Percentiles rank a stretch among this genome's conserved stretches.
Evolutionary conservation across 140 eudicot species (phyloP).

Genomic region (Senecio squalidus): DNA sequence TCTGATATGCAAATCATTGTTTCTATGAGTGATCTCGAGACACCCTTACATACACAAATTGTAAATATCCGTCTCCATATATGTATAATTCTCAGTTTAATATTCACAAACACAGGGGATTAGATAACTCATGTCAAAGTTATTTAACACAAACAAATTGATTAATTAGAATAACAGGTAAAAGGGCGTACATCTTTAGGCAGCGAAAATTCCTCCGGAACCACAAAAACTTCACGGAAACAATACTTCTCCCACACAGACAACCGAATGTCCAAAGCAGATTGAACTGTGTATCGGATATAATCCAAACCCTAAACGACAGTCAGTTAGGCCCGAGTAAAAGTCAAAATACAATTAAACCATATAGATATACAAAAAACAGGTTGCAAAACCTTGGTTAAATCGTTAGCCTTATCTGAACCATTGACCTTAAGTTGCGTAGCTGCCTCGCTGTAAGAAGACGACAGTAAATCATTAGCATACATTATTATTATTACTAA

Average conservation of each 20-base stretch:
- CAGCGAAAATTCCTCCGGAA: slow-evolving; percentile 65
- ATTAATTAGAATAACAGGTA: not conserved
- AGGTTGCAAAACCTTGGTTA: slow-evolving; percentile 36
- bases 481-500: not conserved
- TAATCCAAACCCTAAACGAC: slow-evolving; percentile 50
- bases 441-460: slow-evolving; percentile 50
- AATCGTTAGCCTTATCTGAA: slow-evolving; percentile 48
- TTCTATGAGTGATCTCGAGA: not conserved
- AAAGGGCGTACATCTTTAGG: slow-evolving; percentile 49
- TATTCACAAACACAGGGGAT: not conserved
- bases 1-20: not conserved
- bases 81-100: too few species aligned
- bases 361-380: not conserved
- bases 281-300: slow-evolving; percentile 39
- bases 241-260: slow-evolving; percentile 84
- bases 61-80: not conserved
- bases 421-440: slow-evolving; percentile 50
- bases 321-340: too few species aligned
- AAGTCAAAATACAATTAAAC: not conserved
- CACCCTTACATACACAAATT: not conserved
- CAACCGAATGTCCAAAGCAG: slow-evolving; percentile 47
- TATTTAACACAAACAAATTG: not conserved
- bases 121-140: not conserved
- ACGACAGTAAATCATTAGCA: not conserved
- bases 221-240: slow-evolving; percentile 48